Conservation (phyloP, 2,329 filamentous ascomycete genomes). For the Nemania serpens region DNA sequence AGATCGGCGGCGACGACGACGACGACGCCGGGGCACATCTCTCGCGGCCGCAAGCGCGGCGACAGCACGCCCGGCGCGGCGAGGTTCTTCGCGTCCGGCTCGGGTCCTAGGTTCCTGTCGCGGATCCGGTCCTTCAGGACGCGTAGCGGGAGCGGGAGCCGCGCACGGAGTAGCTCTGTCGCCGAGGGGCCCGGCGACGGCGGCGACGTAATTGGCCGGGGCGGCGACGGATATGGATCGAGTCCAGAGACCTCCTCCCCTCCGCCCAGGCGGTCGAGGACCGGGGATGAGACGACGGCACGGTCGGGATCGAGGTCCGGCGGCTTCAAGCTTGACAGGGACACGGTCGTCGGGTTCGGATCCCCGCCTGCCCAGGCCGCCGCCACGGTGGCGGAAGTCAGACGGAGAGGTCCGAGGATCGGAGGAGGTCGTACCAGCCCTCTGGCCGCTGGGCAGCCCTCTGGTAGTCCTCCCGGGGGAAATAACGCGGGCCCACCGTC, state of each 20-base stretch:
- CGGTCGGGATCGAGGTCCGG: slow-evolving; percentile 34
- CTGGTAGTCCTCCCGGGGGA: background rate
- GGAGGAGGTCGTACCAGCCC: slow-evolving; percentile 23
- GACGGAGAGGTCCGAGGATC: slow-evolving; percentile 14
- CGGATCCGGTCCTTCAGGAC: slow-evolving; percentile 25
- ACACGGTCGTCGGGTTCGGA: slow-evolving; percentile 39
- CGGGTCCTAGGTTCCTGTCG: slow-evolving; percentile 11
- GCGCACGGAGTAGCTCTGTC: slow-evolving; percentile 4
- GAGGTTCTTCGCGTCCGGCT: background rate
- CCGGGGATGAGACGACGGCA: slow-evolving; percentile 31
- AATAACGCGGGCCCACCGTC: slow-evolving; percentile 9
- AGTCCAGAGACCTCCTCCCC: background rate
- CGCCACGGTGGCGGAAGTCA: slow-evolving; percentile 15
- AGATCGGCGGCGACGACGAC: no score
- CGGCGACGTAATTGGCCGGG: no score
- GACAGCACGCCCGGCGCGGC: slow-evolving; percentile 12
- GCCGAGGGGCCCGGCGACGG: background rate
- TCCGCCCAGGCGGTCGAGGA: background rate
- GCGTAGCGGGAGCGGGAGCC: slow-evolving; percentile 16
- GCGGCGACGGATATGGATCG: background rate
- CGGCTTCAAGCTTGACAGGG: slow-evolving; percentile 37
- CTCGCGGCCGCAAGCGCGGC: slow-evolving; percentile 22
- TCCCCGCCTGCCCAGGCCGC: slow-evolving; percentile 20
- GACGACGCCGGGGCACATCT: background rate
- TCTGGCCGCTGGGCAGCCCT: slow-evolving; percentile 10